Base-by-base conservation (phyloP, 169 alveolate species). In the Eimeria zaria region DNA sequence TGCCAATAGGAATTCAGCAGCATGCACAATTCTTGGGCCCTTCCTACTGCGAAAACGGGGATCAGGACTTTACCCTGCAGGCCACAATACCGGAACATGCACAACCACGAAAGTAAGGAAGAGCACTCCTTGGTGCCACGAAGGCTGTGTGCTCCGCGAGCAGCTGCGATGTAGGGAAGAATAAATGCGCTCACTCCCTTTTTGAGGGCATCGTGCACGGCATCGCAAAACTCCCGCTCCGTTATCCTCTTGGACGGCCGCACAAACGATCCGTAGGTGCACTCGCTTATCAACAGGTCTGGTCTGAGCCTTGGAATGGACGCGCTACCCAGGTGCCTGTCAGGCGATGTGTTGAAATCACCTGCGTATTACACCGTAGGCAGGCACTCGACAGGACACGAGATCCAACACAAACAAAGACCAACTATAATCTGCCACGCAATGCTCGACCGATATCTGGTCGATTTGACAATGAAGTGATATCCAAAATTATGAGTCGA, bases 21-120 rank as follows among this genome's bases (percentile, higher is more conserved):
- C 51, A 99, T 99, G 94, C 99, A 99, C 67, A 99, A 98, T 96
- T 99, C 99, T 98, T 99, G 99, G 53, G 99, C 99, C 97, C 99
- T 98, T 55, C 99, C 99, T 22, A 99, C 98, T n/a, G 99, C 99
- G 97, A 99, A 99, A 8, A 99, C 99, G 6, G 99, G 99, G 48
- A 99, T 99, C 62, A 99, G 98, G 60, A 99, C 99, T 97, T 99
- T 90, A 4, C 95, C 95, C 95, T 90, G 60, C 30, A 73, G 51
- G 16, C 24, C 60, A 51, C 6, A 18, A 8, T 8, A 20, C 53
- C 22, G 39, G 30, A 36, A 18, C 27, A 58, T 76, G 22, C 81
- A 55, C 7, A 51, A 39, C 27, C 76, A 74, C 24, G 44, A 20
- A 46, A 22, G 30, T 51, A 6, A 30, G 8, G 36, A n/a, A 73